A percentile compares a stretch with the other conserved stretches of the same genome.
These are phyloP conservation scores for Fonsecaea erecta DNA, from an alignment of 2,329 filamentous ascomycete species.

Conservation along the genomic window DNA sequence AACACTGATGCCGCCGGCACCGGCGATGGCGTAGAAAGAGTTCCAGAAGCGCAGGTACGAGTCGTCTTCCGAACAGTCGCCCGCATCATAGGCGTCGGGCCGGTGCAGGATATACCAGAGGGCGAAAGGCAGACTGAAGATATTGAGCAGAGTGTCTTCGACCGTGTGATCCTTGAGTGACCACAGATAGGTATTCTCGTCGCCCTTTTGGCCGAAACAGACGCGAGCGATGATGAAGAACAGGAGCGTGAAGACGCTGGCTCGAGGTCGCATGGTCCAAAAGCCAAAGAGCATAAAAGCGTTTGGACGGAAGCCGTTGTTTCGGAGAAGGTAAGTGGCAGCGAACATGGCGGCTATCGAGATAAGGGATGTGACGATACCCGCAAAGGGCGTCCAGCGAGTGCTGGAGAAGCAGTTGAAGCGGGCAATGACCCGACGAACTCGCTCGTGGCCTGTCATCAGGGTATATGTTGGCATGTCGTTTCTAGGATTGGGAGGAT, in stretches of 20 bases:
- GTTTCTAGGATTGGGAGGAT: neutral
- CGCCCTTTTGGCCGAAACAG: constrained; percentile 5
- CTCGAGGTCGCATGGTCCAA: constrained; percentile 16
- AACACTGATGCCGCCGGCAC: neutral
- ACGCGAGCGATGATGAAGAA: constrained; percentile 11
- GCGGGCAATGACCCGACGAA: neutral
- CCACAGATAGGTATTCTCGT: constrained; percentile 7
- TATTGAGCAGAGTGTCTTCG: constrained; percentile 9
- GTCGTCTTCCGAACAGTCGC: neutral
- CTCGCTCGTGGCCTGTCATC: constrained; percentile 1
- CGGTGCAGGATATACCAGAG: constrained; percentile 11
- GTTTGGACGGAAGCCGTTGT: constrained; percentile 9
- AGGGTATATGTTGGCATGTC: neutral
- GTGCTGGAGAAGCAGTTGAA: constrained; percentile 2
- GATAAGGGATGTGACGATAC: constrained; percentile 6
- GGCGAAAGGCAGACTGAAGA: constrained; percentile 6
- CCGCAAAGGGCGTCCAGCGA: constrained; percentile 11
- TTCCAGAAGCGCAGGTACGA: constrained; percentile 9
- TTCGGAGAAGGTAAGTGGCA: constrained; percentile 11
- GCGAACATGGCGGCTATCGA: constrained; percentile 8
- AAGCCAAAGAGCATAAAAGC: constrained; percentile 12
- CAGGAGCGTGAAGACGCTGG: constrained; percentile 2
- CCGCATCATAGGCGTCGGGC: neutral
- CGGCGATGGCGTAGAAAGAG: constrained; percentile 12
- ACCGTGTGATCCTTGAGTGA: constrained; percentile 8